Conservation (phyloP, 106 monocot genomes). For the Dioscorea zingiberensis region DNA sequence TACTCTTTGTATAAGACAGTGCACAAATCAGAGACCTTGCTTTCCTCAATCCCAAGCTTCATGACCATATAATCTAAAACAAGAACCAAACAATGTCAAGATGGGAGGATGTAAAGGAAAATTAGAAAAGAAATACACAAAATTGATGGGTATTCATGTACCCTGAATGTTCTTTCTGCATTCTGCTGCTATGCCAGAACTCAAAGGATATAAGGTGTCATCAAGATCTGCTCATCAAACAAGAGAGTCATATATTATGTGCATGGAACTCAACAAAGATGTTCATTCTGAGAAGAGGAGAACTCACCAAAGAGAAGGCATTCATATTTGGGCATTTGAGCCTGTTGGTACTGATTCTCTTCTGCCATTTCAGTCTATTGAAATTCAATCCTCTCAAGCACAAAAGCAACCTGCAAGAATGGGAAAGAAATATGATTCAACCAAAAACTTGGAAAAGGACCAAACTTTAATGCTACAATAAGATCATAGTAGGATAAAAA, state of each 20-base stretch:
- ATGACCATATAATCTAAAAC: conserved; percentile 69
- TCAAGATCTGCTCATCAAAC: conserved; percentile 58
- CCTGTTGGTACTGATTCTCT: conserved; percentile 36
- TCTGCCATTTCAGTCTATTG: conserved; percentile 40
- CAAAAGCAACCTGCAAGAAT: not conserved
- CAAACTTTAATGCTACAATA: no score
- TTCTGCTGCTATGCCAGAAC: conserved; percentile 51
- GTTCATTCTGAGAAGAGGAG: not conserved
- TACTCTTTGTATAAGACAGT: conserved; percentile 71
- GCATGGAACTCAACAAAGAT: not conserved
- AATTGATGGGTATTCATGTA: conserved; percentile 6
- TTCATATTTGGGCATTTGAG: conserved; percentile 45
- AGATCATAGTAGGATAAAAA: no score
- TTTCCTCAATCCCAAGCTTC: conserved; percentile 76
- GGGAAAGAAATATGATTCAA: no score
- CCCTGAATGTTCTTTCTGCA: conserved; percentile 73
- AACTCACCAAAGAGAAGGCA: conserved; percentile 83
- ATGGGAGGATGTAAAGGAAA: not conserved
- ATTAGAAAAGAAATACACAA: not conserved
- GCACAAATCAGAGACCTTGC: conserved; percentile 47
- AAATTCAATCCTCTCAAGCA: not conserved
- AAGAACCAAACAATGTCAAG: not conserved
- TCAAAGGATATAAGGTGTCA: conserved; percentile 86
- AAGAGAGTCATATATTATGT: not conserved
- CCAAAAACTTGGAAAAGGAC: no score